Conservation (phyloP, 148 eudicot genomes). For the Cornus kousa region DNA sequence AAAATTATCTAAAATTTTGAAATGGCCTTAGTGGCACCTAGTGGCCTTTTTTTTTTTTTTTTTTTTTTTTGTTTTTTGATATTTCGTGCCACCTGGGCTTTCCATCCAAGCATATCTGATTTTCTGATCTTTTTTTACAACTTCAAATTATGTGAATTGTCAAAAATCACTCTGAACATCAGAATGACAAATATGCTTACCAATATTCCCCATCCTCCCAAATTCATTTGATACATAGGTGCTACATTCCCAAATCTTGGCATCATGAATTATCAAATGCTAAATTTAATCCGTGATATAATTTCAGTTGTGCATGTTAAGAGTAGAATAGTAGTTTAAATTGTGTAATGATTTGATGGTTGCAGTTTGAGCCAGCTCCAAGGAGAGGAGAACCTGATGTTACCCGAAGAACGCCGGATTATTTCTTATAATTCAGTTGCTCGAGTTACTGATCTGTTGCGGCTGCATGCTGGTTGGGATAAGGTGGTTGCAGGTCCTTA, state of each 20-base stretch:
- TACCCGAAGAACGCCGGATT: constrained; percentile 71
- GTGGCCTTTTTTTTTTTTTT: no score
- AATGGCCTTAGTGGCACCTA: not conserved
- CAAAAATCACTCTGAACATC: no score
- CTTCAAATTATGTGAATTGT: not conserved
- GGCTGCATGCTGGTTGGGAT: constrained; percentile 1
- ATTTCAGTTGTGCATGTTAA: not conserved
- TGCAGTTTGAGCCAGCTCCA: constrained; percentile 81
- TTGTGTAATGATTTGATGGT: constrained; percentile 11
- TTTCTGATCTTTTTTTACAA: not conserved
- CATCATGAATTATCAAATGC: not conserved
- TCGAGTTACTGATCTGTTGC: constrained; percentile 25
- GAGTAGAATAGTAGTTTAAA: not conserved
- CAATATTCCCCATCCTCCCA: not conserved
- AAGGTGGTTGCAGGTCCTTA: constrained; percentile 10
- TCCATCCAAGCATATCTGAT: not conserved
- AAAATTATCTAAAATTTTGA: no score
- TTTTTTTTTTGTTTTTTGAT: no score
- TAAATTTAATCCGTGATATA: not conserved
- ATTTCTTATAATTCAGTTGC: constrained; percentile 46
- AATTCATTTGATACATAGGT: not conserved
- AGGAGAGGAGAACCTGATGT: constrained; percentile 79
- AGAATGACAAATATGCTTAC: no score
- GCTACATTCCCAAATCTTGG: not conserved
- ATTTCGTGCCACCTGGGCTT: not conserved